Percentiles rank a stretch among this genome's conserved stretches.
These are phyloP conservation scores for Acacia crassicarpa DNA, from an alignment of 306 rosid species.

Conservation along the genomic window DNA sequence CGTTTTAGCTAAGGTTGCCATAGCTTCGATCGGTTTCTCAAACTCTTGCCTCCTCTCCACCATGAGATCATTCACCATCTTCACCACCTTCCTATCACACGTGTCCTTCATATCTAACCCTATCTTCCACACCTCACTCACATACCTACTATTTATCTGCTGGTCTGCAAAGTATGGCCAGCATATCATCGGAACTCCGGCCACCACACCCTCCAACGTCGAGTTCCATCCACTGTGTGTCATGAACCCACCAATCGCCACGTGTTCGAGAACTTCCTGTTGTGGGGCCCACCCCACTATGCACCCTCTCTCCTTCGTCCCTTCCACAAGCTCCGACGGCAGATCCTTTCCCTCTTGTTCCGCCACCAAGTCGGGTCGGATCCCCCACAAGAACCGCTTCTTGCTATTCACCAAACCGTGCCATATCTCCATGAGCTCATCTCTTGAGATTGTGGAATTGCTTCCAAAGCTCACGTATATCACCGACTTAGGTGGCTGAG, in stretches of 20 bases:
- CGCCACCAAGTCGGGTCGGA: conserved; percentile 25
- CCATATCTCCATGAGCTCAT: conserved; percentile 38
- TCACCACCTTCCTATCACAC: not conserved
- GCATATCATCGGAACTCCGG: conserved; percentile 26
- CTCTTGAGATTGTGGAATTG: not conserved
- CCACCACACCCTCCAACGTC: not conserved
- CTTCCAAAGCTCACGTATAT: conserved; percentile 53
- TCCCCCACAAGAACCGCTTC: conserved; percentile 42
- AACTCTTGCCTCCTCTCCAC: not conserved
- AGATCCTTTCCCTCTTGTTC: not conserved
- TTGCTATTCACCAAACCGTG: conserved; percentile 46
- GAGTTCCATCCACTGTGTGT: conserved; percentile 29
- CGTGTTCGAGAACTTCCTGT: conserved; percentile 5
- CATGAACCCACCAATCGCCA: conserved; percentile 11
- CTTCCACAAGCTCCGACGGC: not conserved
- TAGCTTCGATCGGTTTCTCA: not conserved
- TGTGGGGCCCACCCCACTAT: conserved; percentile 27
- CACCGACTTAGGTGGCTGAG: conserved; percentile 42
- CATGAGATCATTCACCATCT: conserved; percentile 20
- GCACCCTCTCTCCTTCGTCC: conserved; percentile 17
- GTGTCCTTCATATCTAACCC: conserved; percentile 21
- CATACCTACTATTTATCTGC: conserved; percentile 13
- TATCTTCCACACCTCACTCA: conserved; percentile 20
- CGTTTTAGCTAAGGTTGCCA: not conserved
- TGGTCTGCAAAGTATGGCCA: conserved; percentile 14